Evolutionary conservation across 169 alveolate genomes (phyloP).

Genomic region (Fabrea salina): DNA sequence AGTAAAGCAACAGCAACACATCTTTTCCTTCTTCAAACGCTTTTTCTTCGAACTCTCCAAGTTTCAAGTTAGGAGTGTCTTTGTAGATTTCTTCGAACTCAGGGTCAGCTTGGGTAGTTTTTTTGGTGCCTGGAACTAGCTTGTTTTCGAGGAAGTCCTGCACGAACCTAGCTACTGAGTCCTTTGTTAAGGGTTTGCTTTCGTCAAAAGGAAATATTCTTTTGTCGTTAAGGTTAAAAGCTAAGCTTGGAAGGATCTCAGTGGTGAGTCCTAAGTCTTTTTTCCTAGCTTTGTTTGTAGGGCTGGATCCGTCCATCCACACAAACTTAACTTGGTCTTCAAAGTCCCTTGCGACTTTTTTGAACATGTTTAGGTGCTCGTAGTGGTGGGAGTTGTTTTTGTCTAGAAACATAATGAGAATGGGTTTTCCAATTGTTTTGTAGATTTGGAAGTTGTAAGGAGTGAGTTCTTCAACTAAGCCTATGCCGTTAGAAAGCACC

Average conservation of each 20-base stretch:
- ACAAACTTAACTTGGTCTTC: constrained; percentile 2
- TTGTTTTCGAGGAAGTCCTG: neutral
- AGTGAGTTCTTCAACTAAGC: neutral
- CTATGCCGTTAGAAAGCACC: neutral
- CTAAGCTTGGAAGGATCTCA: constrained; percentile 20
- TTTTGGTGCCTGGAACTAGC: neutral
- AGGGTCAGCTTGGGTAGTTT: neutral
- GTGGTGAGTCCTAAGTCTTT: constrained; percentile 13
- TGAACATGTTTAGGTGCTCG: neutral
- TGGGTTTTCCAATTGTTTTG: neutral
- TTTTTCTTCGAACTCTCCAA: neutral
- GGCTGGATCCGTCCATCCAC: constrained; percentile 19
- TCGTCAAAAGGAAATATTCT: neutral
- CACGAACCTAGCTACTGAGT: neutral
- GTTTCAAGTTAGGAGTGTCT: neutral
- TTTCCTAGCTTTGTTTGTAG: neutral
- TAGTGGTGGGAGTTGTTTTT: neutral
- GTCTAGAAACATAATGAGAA: constrained; percentile 5
- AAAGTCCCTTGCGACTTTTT: constrained; percentile 9
- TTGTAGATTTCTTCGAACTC: neutral
- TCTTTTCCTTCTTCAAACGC: constrained; percentile 27
- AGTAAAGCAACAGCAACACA: neutral
- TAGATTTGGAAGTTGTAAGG: neutral
- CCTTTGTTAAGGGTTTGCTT: neutral
- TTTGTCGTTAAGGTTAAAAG: constrained; percentile 3